Evolutionary conservation across 495 filamentous ascomycete species (phyloP), one percentile per base, ranked within the genome.

Genomic region (Trichoderma asperelloides): DNA sequence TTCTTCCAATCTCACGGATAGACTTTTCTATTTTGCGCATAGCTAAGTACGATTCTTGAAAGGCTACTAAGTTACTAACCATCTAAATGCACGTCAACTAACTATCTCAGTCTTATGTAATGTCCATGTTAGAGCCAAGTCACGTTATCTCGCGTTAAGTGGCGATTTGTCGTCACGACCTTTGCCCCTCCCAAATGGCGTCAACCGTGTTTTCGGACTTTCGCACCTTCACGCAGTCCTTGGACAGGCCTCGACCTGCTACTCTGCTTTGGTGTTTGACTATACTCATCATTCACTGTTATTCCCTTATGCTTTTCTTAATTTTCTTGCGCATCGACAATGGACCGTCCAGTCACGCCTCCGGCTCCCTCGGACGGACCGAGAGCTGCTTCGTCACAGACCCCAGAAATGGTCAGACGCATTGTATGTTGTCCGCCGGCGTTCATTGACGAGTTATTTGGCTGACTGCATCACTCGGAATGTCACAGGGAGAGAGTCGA

Each of bases 401-500:
- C 89, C 0, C 89, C 89, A n/a, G 88, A 91, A 69, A 86, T 89
- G 72, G 80, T 86, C 27, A 81, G 86, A 49, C 77, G 78, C 70
- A 87, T 87, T 67, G 85, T 87, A 79, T 64, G 75, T 72, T 18
- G 28, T n/a, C 9, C 23, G 15, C n/a, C 41, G 16, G 64, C 11
- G 5, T 16, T 13, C n/a, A 13, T 18, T 12, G 8, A 21, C 11
- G 55, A 28, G 12, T 21, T 13, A 2, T 6, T 6, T 3, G 23
- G 25, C 55, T 60, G 23, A 60, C 55, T 12, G 9, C 1, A 16
- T 1, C 3, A 30, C 1, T 8, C 60, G 21, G 5, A 13, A 13
- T 3, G 16, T 66, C 18, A 12, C 68, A 97, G 93, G 95, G 98
- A 86, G 84, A 92, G 71, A 94, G 88, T 71, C 89, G 96, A 51